Evolutionary conservation across 495 filamentous ascomycete species (phyloP).

Genomic region (Terfezia boudieri): DNA sequence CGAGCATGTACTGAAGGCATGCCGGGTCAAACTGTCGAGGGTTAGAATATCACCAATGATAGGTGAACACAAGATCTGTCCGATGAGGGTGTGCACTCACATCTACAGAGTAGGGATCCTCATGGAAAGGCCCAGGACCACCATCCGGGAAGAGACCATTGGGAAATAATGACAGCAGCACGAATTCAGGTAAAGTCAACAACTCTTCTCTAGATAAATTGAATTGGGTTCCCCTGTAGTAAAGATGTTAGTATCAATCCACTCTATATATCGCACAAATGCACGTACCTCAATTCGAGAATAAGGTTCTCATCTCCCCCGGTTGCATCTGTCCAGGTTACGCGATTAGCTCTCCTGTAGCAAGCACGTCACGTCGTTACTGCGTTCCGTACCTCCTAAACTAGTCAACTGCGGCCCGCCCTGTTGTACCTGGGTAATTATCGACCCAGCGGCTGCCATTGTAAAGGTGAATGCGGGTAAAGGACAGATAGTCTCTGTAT

Average conservation of each 20-base stretch:
- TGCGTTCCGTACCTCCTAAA: constrained; percentile 45
- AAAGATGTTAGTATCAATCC: constrained; percentile 16
- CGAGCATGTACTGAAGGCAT: constrained; percentile 96
- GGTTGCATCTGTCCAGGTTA: constrained; percentile 4
- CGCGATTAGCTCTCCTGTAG: neutral
- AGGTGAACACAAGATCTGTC: constrained; percentile 2
- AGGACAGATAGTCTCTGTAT: constrained; percentile 82
- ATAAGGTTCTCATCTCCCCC: constrained; percentile 79
- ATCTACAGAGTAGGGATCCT: constrained; percentile 71
- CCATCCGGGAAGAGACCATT: constrained; percentile 95
- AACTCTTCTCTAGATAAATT: constrained; percentile 85
- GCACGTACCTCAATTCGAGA: constrained; percentile 51
- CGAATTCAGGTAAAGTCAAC: constrained; percentile 87
- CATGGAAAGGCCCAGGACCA: constrained; percentile 72
- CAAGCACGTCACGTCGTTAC: neutral
- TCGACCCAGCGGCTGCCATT: constrained; percentile 95
- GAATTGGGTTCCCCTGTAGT: constrained; percentile 65
- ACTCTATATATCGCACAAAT: neutral
- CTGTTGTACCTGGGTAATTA: constrained; percentile 96
- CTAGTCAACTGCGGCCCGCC: constrained; percentile 71
- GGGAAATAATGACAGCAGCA: constrained; percentile 92
- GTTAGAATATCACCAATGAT: constrained; percentile 13
- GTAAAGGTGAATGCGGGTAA: constrained; percentile 86
- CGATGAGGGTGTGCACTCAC: constrained; percentile 31
- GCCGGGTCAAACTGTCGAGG: constrained; percentile 71